Evolutionary conservation across 2,329 filamentous ascomycete species (phyloP).

Genomic region (Phaeosphaeriaceae sp.): DNA sequence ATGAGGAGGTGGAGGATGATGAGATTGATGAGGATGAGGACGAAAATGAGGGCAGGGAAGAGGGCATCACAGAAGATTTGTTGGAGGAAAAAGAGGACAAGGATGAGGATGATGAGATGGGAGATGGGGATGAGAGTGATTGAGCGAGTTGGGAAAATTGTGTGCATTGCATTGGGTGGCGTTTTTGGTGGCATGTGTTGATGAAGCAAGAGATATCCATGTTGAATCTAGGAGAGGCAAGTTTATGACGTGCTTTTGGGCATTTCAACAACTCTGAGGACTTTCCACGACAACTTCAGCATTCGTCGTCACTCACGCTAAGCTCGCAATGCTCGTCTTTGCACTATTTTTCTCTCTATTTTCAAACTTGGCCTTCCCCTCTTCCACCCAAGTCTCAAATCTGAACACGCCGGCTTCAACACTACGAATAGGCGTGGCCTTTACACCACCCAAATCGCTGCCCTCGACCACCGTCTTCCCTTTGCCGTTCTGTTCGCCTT

Average conservation of each 20-base stretch:
- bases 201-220: too few species aligned
- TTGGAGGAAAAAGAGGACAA: constrained; percentile 56
- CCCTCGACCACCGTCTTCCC: constrained; percentile 23
- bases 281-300: not conserved
- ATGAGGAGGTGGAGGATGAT: constrained; percentile 60
- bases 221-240: too few species aligned
- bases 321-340: constrained; percentile 30
- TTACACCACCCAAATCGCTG: constrained; percentile 57
- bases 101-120: constrained; percentile 54
- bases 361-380: constrained; percentile 61
- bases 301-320: constrained; percentile 5
- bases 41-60: constrained; percentile 58
- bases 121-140: constrained; percentile 52
- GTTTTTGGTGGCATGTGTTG: constrained; percentile 22
- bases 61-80: constrained; percentile 53
- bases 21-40: constrained; percentile 63
- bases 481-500: constrained; percentile 7
- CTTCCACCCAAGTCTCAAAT: constrained; percentile 74
- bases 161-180: constrained; percentile 35
- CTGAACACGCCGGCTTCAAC: constrained; percentile 70
- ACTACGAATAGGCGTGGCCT: constrained; percentile 65
- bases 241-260: not conserved
- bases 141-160: constrained; percentile 20
- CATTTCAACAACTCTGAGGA: not conserved
- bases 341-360: constrained; percentile 5